Evolutionary conservation across 768 basidiomycete species (phyloP).

Genomic region (Coprinopsis strossmayeri): DNA sequence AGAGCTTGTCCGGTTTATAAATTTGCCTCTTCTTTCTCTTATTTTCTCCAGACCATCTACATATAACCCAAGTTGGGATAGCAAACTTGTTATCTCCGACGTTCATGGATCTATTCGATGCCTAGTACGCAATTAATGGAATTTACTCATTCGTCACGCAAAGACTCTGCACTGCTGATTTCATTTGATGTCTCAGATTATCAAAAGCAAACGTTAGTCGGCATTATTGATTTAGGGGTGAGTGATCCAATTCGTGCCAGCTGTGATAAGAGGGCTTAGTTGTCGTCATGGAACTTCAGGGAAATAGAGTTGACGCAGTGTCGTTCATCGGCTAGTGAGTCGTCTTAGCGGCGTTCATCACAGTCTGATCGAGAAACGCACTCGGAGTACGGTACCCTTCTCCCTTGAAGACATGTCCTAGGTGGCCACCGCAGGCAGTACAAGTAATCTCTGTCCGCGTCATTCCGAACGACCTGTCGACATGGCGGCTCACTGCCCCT

Average conservation of each 20-base stretch:
- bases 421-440: conserved; percentile 85
- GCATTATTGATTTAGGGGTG: too few relatives aligned
- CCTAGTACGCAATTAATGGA: conserved; percentile 4
- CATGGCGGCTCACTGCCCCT: conserved; percentile 76
- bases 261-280: too few relatives aligned
- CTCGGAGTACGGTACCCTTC: conserved; percentile 80
- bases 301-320: conserved; percentile 91
- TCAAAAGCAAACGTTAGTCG: too few relatives aligned
- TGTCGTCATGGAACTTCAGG: conserved; percentile 61
- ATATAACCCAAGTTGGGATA: too few relatives aligned
- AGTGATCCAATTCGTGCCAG: too few relatives aligned
- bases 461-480: conserved; percentile 63
- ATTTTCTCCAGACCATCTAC: not conserved
- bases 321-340: conserved; percentile 60
- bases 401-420: conserved; percentile 94
- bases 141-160: not conserved
- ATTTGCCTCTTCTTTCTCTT: not conserved
- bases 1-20: conserved; percentile 1
- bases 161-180: too few relatives aligned
- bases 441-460: conserved; percentile 83
- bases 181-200: too few relatives aligned
- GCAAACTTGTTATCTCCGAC: too few relatives aligned
- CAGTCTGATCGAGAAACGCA: conserved; percentile 25
- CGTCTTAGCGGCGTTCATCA: not conserved
- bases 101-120: conserved; percentile 4